phyloP scores from a whole-genome alignment of 176 grass and related monocot species.

The Ampelocalamus luodianensis region DNA sequence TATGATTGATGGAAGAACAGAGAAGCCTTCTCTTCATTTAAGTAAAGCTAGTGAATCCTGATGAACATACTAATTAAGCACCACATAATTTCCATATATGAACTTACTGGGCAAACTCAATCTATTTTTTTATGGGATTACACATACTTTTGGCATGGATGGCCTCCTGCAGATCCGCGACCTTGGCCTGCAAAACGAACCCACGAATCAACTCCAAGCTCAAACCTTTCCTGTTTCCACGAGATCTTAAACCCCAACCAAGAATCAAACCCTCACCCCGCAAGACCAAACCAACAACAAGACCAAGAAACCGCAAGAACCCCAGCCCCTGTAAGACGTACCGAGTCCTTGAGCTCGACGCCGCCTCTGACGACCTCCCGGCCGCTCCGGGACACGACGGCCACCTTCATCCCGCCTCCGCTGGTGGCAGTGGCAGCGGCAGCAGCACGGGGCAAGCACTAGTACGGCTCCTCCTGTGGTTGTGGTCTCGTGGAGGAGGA shows the following conservation, averaged over 20 bases:
- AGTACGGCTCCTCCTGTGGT: not conserved
- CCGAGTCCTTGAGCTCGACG: slow-evolving; percentile 72
- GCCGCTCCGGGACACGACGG: slow-evolving; percentile 72
- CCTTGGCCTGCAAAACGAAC: slow-evolving; percentile 79
- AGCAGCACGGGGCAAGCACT: not conserved
- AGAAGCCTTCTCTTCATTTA: not conserved
- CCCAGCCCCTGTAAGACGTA: slow-evolving; percentile 1
- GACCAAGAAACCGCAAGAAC: no score
- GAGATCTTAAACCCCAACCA: slow-evolving; percentile 33
- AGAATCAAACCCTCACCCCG: not conserved
- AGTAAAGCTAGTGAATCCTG: not conserved
- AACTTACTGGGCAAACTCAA: not conserved
- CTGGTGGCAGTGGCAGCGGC: accelerated
- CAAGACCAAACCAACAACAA: no score
- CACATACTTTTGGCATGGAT: slow-evolving; percentile 73
- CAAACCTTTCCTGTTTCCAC: not conserved
- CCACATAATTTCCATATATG: not conserved
- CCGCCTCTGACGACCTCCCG: slow-evolving; percentile 87
- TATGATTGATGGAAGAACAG: not conserved
- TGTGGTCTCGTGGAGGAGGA: not conserved
- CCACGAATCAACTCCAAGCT: slow-evolving; percentile 16
- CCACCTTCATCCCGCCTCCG: slow-evolving; percentile 67
- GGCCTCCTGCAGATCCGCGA: slow-evolving; percentile 85
- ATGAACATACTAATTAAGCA: not conserved
- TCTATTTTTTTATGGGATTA: not conserved